Percentiles rank a stretch among this genome's conserved stretches.
phyloP scores from a whole-genome alignment of 345 rosid genomes.

The Boechera retrofracta region DNA sequence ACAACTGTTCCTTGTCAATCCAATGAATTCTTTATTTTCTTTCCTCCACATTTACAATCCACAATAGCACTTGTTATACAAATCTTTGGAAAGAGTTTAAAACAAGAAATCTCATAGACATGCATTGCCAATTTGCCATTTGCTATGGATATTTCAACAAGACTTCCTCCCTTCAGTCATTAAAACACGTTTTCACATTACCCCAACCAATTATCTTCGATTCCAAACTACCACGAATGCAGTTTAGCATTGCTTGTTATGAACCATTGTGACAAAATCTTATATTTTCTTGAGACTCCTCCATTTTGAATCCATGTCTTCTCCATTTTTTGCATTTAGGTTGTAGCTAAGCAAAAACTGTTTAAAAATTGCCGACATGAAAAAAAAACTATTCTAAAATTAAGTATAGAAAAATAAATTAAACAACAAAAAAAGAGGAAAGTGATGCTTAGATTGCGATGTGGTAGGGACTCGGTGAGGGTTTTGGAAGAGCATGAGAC shows the following conservation, averaged over 20 bases:
- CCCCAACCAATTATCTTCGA: not conserved
- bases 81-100: not conserved
- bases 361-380: conserved; percentile 3
- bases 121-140: not conserved
- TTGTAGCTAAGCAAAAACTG: not conserved
- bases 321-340: not conserved
- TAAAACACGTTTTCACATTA: not conserved
- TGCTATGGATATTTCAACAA: not conserved
- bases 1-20: not conserved
- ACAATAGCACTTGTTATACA: not conserved
- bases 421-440: not conserved
- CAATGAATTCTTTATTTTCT: not conserved
- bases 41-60: not conserved
- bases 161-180: not conserved
- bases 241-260: not conserved
- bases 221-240: not conserved
- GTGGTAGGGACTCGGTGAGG: conserved; percentile 19
- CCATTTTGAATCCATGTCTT: not conserved
- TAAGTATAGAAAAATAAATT: not conserved
- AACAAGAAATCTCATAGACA: not conserved
- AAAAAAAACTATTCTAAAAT: not conserved
- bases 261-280: not conserved
- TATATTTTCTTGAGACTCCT: not conserved
- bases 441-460: conserved; percentile 16
- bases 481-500: conserved; percentile 21